phyloP scores from a whole-genome alignment of 495 filamentous ascomycete species.

The Penicillium coffeae region DNA sequence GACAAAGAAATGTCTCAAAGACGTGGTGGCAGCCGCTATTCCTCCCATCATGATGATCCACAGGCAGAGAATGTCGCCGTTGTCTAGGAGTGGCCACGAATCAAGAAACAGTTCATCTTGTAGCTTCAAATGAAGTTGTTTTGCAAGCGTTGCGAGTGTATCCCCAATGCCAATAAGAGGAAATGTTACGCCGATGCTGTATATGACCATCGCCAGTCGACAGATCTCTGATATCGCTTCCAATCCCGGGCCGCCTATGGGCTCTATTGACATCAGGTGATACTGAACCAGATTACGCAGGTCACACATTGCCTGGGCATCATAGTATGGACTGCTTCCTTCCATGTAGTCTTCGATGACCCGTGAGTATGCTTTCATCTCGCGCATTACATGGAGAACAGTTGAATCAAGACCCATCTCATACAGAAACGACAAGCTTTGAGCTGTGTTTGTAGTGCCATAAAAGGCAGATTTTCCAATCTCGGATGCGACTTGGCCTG shows the following conservation, averaged over 20 bases:
- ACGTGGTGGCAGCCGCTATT: neutral
- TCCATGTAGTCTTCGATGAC: neutral
- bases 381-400: neutral
- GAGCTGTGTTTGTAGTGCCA: neutral
- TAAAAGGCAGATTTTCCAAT: neutral
- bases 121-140: neutral
- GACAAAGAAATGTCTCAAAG: neutral
- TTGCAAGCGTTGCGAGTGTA: neutral
- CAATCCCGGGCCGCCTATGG: neutral
- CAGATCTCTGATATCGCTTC: conserved; percentile 1
- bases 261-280: neutral
- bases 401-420: neutral
- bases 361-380: neutral
- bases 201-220: neutral
- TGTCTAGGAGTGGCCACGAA: neutral
- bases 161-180: neutral
- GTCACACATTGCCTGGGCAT: conserved; percentile 1
- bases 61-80: neutral
- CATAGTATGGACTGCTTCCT: neutral
- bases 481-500: neutral
- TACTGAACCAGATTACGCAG: neutral
- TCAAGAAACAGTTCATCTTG: no score
- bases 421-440: no score
- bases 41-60: conserved; percentile 1
- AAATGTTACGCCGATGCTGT: conserved; percentile 2